Conservation (phyloP, 192 early-diverging fungal genomes). For the Coemansia sp. region DNA sequence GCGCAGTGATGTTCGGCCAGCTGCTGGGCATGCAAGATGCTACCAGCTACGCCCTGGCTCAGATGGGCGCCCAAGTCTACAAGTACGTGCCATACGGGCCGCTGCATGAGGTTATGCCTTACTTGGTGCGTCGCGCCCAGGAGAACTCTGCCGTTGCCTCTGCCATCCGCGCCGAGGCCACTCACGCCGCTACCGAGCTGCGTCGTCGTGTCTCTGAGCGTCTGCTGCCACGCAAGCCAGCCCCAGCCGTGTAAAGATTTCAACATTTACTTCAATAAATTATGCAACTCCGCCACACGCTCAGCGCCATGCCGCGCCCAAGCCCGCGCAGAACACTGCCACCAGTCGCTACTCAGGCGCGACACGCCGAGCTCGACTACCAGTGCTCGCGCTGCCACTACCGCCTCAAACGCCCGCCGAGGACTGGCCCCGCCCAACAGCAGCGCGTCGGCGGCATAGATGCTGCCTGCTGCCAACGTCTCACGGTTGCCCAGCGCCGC, state of each 20-base stretch:
- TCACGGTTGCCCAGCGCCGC: slow-evolving; percentile 14
- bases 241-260: background rate
- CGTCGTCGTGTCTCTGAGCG: slow-evolving; percentile 25
- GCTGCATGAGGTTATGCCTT: slow-evolving; percentile 89
- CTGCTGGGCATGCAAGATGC: slow-evolving; percentile 92
- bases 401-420: slow-evolving; percentile 13
- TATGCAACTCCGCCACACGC: slow-evolving; percentile 17
- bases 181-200: slow-evolving; percentile 62
- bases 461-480: slow-evolving; percentile 13
- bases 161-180: slow-evolving; percentile 60
- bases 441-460: slow-evolving; percentile 26
- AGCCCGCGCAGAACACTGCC: slow-evolving; percentile 18
- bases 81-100: slow-evolving; percentile 95
- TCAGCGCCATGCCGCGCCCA: slow-evolving; percentile 19
- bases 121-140: slow-evolving; percentile 88
- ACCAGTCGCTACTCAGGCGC: slow-evolving; percentile 13
- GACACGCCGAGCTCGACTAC: slow-evolving; percentile 20
- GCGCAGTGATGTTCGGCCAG: slow-evolving; percentile 88
- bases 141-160: slow-evolving; percentile 86
- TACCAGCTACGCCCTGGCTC: slow-evolving; percentile 77
- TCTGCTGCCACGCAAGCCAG: background rate
- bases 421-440: background rate
- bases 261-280: background rate
- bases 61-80: slow-evolving; percentile 74
- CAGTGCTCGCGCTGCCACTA: slow-evolving; percentile 20